Base-by-base conservation (phyloP, 139 green algal species). In the Prasinococcaceae sp. region DNA sequence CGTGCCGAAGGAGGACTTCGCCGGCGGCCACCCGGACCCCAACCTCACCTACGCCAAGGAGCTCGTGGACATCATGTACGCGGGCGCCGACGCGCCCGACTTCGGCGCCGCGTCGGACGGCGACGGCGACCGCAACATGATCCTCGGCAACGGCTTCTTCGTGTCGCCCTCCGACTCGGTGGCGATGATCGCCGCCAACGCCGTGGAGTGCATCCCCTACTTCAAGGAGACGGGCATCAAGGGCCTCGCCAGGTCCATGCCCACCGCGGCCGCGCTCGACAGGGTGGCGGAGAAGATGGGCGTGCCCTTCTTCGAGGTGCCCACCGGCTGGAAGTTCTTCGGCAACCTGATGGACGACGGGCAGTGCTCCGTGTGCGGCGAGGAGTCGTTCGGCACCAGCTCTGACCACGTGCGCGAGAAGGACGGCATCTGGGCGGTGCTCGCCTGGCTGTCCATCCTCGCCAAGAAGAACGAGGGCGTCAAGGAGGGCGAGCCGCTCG, bases 51-150 rank as follows among this genome's bases (percentile, higher is more conserved):
- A 97, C 53, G 90, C 90, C 9, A 74, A 95, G 39, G 90, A 98
- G 51, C 80, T 98, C 58, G 90, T 97, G 44, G 77, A 85, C 61
- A 78, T 85, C 48, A 87, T 90, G 81, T 88, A 69, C 66, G 58
- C 27, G 26, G 25, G 26, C 4, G 61, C 78, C 19, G 44, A 82
- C 23, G 84, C 74, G 3, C 81, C 84, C 27, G 63, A 70, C 39
- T 86, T 96, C 43, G 89, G 88, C 16, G 65, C 65, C 5, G 69
- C 65, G 26, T 63, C 38, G 9, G 61, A 70, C 24, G 61, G 66
- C 6, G 92, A 99, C 57, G 92, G 88, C 47, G 92, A 98, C 73
- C 80, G 90, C 63, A 98, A 98, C 83, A 98, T 99, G 92, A 87
- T 99, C 64, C 76, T 99, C 50, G 92, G 92, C 38, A 71, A 75